These are phyloP conservation scores for Amaranthus hypochondriacus DNA, from an alignment of 148 eudicot genomes.

Conservation along the genomic window DNA sequence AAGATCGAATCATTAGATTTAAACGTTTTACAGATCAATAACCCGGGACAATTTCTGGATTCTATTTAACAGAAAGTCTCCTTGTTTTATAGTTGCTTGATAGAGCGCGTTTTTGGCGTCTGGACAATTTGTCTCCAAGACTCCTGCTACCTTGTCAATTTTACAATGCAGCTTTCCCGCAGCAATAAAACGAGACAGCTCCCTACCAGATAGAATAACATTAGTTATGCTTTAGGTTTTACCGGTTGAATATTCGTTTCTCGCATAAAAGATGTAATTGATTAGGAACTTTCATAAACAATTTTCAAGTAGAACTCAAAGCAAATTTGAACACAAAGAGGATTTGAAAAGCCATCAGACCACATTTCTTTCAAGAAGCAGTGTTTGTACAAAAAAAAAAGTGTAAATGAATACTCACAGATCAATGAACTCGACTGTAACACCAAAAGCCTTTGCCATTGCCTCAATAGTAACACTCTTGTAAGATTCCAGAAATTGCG, in stretches of 20 bases:
- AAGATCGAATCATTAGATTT: too few relatives aligned
- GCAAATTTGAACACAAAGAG: background rate
- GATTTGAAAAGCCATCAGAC: background rate
- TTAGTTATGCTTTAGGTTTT: background rate
- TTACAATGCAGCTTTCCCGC: constrained; percentile 99
- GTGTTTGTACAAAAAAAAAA: background rate
- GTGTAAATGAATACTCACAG: constrained; percentile 46
- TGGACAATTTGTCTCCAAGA: constrained; percentile 88
- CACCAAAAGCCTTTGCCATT: constrained; percentile 97
- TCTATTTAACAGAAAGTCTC: constrained; percentile 85
- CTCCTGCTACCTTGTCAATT: constrained; percentile 97
- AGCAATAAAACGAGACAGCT: constrained; percentile 82
- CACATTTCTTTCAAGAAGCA: background rate
- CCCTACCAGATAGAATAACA: constrained; percentile 39
- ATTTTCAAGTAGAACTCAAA: background rate
- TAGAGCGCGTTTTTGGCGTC: constrained; percentile 97
- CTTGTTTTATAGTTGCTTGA: constrained; percentile 97
- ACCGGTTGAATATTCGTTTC: too few relatives aligned
- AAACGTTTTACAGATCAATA: constrained; percentile 57
- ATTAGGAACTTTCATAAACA: background rate
- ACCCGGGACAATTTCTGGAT: constrained; percentile 98
- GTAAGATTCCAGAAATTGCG: constrained; percentile 94
- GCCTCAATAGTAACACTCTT: constrained; percentile 97
- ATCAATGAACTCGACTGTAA: constrained; percentile 84
- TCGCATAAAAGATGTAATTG: background rate